A percentile compares a stretch with the other conserved stretches of the same genome.
These are phyloP conservation scores for Bryoglossum gracile DNA, from an alignment of 495 filamentous ascomycete species.

Conservation along the genomic window DNA sequence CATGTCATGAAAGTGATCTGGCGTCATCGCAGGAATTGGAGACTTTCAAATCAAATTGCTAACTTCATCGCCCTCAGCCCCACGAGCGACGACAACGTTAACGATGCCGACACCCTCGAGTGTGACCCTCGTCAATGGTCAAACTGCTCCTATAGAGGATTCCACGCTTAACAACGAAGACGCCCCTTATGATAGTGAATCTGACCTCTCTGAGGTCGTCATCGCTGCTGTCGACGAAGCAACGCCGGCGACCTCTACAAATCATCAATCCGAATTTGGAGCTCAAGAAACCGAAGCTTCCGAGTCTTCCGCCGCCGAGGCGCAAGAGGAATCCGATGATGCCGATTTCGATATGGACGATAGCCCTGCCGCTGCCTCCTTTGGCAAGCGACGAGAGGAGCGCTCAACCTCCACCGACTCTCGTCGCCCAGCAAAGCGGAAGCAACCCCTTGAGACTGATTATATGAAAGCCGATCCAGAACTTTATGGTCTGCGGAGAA, in stretches of 20 bases:
- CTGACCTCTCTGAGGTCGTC: constrained; percentile 42
- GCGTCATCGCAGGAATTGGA: constrained; percentile 12
- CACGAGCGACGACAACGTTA: constrained; percentile 21
- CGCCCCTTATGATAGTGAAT: constrained; percentile 43
- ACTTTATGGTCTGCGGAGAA: constrained; percentile 86
- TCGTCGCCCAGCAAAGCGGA: constrained; percentile 64
- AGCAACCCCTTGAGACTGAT: constrained; percentile 61
- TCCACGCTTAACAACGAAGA: constrained; percentile 33
- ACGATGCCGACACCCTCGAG: constrained; percentile 8
- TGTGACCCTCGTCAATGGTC: constrained; percentile 38
- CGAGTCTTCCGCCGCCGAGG: constrained; percentile 46
- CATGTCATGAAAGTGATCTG: constrained; percentile 3
- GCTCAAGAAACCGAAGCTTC: constrained; percentile 41
- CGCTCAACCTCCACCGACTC: constrained; percentile 62
- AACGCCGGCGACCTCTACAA: constrained; percentile 23
- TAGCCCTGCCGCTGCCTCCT: constrained; percentile 46
- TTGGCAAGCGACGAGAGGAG: constrained; percentile 39
- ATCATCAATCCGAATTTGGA: constrained; percentile 28
- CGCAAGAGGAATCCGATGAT: constrained; percentile 70
- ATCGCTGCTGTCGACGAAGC: constrained; percentile 31
- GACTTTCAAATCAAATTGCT: constrained; percentile 20
- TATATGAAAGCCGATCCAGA: constrained; percentile 90
- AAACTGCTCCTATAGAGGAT: constrained; percentile 34
- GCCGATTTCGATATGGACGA: constrained; percentile 70
- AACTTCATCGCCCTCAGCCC: constrained; percentile 29